Evolutionary conservation across 2,329 filamentous ascomycete species (phyloP), one percentile per base, ranked within the genome.

Genomic region (Alternaria longipes): DNA sequence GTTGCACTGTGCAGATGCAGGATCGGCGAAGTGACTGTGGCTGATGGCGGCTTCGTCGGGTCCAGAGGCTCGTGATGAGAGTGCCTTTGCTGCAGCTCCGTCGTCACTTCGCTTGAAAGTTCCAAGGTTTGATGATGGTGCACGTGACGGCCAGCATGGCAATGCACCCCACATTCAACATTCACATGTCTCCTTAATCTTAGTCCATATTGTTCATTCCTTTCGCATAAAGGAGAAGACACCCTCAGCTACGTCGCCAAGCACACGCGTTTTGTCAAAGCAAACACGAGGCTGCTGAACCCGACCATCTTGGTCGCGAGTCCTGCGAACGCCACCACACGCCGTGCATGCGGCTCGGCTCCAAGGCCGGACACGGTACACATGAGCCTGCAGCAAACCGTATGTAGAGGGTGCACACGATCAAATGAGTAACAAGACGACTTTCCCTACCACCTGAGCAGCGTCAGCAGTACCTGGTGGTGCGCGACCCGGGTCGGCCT

Each of bases 81-180:
- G 61, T 62, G 53, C 60, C 63, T 65, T 60, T 57, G 59, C 60
- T 60, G 57, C 41, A 60, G 63, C 56, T 68, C 62, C 66, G 63
- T 72, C 73, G 71, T 75, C 72, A 72, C 72, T 63, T 65, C 53
- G 62, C 59, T 62, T 62, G 51, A 52, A 66, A 62, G 60, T 66
- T 70, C 64, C 57, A 59, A 60, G 62, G 59, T 52, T 63, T 60
- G 44, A 63, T 51, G 36, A 36, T 53, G 32, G 46, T 18, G 52
- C 59, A 66, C 59, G 60, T 64, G 63, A 54, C 54, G 54, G 59
- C 59, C 58, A 59, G 51, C 56, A 54, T 54, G 47, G 53, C 57
- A 56, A 47, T 45, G 50, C 46, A 52, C 24, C 60, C 59, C 60
- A 60, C 58, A 40, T 62, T 63, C 18, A 60, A 47, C 62, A 41